Conservation (phyloP, 768 basidiomycete species). For the Dictyophora rubrovolvata region DNA sequence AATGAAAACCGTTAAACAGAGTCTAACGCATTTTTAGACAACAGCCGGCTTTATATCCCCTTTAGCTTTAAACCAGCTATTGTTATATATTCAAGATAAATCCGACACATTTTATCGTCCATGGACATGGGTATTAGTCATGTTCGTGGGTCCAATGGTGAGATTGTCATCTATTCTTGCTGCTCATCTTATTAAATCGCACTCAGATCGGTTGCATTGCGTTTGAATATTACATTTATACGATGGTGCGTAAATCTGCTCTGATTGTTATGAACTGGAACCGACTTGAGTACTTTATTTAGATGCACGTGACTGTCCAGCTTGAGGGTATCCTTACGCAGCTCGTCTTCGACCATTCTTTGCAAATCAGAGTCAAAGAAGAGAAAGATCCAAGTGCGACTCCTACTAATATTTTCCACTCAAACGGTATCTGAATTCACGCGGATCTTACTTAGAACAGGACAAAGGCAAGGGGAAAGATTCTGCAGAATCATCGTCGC, state of each 20-base stretch:
- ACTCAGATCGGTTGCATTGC: constrained; percentile 21
- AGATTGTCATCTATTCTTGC: constrained; percentile 8
- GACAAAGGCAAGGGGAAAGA: background rate
- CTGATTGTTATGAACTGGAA: background rate
- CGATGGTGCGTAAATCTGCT: constrained; percentile 16
- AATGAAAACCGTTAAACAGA: background rate
- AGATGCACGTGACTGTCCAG: constrained; percentile 22
- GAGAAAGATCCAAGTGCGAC: constrained; percentile 11
- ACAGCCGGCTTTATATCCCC: constrained; percentile 20
- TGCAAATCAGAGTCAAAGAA: constrained; percentile 28
- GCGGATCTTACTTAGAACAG: background rate
- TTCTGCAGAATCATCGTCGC: background rate
- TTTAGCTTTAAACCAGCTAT: constrained; percentile 22
- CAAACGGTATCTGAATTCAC: background rate
- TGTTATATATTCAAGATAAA: constrained; percentile 22
- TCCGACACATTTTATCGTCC: constrained; percentile 23
- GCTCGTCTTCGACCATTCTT: constrained; percentile 29
- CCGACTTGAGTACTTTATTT: background rate
- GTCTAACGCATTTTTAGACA: constrained; percentile 12
- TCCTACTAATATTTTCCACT: background rate
- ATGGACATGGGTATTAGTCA: constrained; percentile 23
- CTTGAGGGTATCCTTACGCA: constrained; percentile 28
- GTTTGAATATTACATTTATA: constrained; percentile 32
- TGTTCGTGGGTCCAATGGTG: constrained; percentile 15
- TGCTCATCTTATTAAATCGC: background rate